phyloP scores from a whole-genome alignment of 208 protist genomes.

The Leptomonas seymouri region DNA sequence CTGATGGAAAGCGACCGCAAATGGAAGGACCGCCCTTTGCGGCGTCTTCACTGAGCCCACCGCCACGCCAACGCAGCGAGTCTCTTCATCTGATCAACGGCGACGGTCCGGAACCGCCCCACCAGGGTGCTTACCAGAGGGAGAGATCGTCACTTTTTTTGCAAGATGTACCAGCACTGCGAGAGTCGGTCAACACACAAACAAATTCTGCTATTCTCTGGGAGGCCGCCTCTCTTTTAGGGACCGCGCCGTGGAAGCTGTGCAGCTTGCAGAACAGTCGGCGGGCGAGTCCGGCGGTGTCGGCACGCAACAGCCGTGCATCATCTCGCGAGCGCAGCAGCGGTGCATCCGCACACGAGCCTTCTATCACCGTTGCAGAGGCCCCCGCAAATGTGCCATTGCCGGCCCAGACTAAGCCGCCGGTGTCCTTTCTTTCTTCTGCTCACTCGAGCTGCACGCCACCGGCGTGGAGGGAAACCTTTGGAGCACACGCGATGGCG shows the following conservation, averaged over 20 bases:
- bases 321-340: conserved; percentile 20
- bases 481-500: neutral
- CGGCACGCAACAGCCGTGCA: conserved; percentile 18
- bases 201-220: conserved; percentile 25
- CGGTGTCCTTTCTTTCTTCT: neutral
- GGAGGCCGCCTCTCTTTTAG: conserved; percentile 28
- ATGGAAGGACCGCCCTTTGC: neutral
- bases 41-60: neutral
- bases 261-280: conserved; percentile 18
- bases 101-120: neutral
- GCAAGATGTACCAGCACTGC: neutral
- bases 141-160: neutral
- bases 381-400: neutral
- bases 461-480: neutral
- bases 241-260: conserved; percentile 24
- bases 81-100: neutral
- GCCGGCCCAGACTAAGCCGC: neutral
- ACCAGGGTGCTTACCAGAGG: too few species aligned
- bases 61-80: conserved; percentile 2
- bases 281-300: conserved; percentile 7
- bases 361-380: neutral
- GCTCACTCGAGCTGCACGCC: neutral
- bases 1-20: neutral
- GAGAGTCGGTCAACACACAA: neutral
- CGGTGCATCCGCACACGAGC: neutral